These are phyloP conservation scores for Cytospora piceicola DNA, from an alignment of 2,329 filamentous ascomycete species.

Conservation along the genomic window DNA sequence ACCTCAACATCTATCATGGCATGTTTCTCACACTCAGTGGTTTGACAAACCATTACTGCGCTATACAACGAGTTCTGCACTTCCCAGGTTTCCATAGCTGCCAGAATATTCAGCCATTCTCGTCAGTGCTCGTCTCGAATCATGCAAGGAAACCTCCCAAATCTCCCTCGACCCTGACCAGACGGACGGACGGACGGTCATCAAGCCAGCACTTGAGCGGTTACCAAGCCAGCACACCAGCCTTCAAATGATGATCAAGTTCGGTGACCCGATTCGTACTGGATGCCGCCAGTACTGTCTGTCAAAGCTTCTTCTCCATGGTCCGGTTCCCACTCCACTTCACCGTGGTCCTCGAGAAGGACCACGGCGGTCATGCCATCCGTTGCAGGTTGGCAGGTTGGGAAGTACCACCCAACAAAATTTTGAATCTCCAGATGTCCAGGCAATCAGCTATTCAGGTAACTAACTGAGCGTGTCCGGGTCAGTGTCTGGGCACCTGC, in stretches of 20 bases:
- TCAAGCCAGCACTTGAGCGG: slow-evolving; percentile 2
- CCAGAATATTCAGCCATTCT: too few relatives aligned
- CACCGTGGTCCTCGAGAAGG: background rate
- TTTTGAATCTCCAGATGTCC: too few relatives aligned
- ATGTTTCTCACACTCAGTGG: background rate
- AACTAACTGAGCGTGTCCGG: too few relatives aligned
- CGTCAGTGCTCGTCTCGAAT: too few relatives aligned
- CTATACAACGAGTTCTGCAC: background rate
- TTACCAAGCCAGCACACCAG: background rate
- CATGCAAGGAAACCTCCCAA: background rate
- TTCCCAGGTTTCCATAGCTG: too few relatives aligned
- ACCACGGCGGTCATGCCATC: background rate
- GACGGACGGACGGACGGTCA: background rate
- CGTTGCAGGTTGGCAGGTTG: too few relatives aligned
- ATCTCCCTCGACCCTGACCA: slow-evolving; percentile 10
- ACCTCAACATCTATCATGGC: background rate
- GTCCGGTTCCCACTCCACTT: slow-evolving; percentile 9
- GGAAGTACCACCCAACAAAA: background rate
- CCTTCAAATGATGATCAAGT: background rate
- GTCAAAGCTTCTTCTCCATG: slow-evolving; percentile 15
- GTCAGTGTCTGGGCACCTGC: too few relatives aligned
- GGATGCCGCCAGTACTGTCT: slow-evolving; percentile 10
- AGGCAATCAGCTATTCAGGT: too few relatives aligned
- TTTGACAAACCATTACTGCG: background rate
- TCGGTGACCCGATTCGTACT: slow-evolving; percentile 10